Evolutionary conservation across 441 rosid genomes (phyloP).

Genomic region (Kokia cookei): DNA sequence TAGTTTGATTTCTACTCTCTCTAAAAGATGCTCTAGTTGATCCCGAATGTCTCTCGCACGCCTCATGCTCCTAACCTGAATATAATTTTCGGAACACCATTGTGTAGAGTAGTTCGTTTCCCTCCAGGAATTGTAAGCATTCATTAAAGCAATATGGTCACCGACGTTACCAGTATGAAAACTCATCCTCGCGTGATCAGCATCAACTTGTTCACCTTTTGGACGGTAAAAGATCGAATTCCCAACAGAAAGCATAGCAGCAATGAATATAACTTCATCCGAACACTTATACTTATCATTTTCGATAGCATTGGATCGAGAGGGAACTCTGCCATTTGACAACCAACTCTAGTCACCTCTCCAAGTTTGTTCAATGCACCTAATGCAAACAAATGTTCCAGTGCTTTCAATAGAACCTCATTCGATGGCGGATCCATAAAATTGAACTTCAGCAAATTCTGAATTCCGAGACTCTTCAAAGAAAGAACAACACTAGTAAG

Average conservation of each 20-base stretch:
- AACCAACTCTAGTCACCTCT: slow-evolving; percentile 86
- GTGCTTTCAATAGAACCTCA: slow-evolving; percentile 84
- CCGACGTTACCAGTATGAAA: slow-evolving; percentile 93
- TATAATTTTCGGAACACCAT: slow-evolving; percentile 97
- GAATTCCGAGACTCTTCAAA: slow-evolving; percentile 94
- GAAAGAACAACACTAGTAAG: slow-evolving; percentile 87
- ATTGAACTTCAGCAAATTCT: slow-evolving; percentile 80
- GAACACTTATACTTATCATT: slow-evolving; percentile 84
- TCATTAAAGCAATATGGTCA: slow-evolving; percentile 88
- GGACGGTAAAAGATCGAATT: slow-evolving; percentile 94
- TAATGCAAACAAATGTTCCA: slow-evolving; percentile 82
- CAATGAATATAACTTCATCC: slow-evolving; percentile 78
- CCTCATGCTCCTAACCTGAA: slow-evolving; percentile 97
- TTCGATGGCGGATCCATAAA: slow-evolving; percentile 98
- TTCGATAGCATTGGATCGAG: slow-evolving; percentile 92
- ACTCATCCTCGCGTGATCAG: slow-evolving; percentile 91
- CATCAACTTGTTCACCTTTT: slow-evolving; percentile 91
- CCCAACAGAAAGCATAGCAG: slow-evolving; percentile 94
- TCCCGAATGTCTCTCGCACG: slow-evolving; percentile 87
- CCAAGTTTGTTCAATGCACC: slow-evolving; percentile 87
- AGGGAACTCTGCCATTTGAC: slow-evolving; percentile 96
- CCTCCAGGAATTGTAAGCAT: slow-evolving; percentile 93
- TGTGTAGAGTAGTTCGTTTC: slow-evolving; percentile 93
- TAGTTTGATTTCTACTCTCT: slow-evolving; percentile 90
- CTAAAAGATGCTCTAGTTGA: slow-evolving; percentile 89